A percentile compares a stretch with the other conserved stretches of the same genome.
Conservation (phyloP, 139 green algal genomes). For the Raphidocelis subcapitata region DNA sequence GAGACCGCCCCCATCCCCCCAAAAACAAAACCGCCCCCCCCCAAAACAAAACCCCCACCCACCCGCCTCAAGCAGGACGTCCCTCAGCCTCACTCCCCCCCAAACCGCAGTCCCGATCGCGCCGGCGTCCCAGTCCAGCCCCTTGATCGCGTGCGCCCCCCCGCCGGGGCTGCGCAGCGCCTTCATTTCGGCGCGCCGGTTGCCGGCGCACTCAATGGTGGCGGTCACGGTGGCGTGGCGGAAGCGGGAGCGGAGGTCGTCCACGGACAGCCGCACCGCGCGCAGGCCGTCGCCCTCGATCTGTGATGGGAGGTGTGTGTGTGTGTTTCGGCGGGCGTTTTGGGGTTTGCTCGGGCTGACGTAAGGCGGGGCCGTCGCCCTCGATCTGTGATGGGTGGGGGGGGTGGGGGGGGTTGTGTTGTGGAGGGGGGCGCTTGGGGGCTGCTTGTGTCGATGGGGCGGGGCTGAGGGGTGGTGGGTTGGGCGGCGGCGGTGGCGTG, state of each 20-base stretch:
- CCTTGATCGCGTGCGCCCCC: conserved; percentile 49
- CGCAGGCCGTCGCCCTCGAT: conserved; percentile 65
- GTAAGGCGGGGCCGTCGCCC: no score
- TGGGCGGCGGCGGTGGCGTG: no score
- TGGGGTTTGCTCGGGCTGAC: no score
- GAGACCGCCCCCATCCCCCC: background rate
- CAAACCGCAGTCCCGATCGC: conserved; percentile 77
- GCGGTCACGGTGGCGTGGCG: conserved; percentile 70
- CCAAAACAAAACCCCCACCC: background rate
- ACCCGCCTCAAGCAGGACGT: conserved; percentile 77
- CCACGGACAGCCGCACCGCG: conserved; percentile 59
- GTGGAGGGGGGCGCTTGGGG: no score
- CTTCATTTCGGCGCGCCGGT: conserved; percentile 77
- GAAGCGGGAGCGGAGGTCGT: conserved; percentile 74
- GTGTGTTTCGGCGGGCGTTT: no score
- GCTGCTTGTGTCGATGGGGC: no score
- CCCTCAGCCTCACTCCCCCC: conserved; percentile 68
- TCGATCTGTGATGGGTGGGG: no score
- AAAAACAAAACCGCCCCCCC: background rate
- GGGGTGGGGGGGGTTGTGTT: no score
- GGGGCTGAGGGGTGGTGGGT: no score
- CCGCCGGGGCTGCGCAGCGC: conserved; percentile 19
- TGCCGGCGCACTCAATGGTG: conserved; percentile 85
- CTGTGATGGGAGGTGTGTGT: background rate
- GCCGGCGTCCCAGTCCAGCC: conserved; percentile 73